Conservation (phyloP, 768 basidiomycete species). For the Sistotremastrum niveocremeum region DNA sequence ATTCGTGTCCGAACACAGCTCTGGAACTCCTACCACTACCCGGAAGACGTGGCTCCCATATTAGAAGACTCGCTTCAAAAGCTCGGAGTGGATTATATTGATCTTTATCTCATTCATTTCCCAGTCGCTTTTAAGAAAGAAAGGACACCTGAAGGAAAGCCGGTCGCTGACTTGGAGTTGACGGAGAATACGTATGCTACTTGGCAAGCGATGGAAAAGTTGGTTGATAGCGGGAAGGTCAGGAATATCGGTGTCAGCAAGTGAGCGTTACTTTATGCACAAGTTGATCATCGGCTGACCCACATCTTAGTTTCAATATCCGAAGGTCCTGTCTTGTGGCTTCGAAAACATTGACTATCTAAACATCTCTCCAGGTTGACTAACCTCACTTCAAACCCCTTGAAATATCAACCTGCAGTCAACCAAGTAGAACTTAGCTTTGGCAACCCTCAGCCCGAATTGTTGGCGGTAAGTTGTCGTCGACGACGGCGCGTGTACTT, state of each 20-base stretch:
- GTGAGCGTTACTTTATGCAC: conserved; percentile 22
- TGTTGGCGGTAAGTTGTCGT: conserved; percentile 37
- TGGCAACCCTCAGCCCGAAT: conserved; percentile 64
- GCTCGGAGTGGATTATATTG: conserved; percentile 58
- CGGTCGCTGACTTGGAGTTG: conserved; percentile 33
- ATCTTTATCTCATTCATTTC: conserved; percentile 76
- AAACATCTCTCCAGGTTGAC: conserved; percentile 27
- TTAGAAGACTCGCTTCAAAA: conserved; percentile 52
- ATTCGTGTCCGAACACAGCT: conserved; percentile 24
- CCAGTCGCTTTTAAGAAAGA: conserved; percentile 55
- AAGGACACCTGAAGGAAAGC: conserved; percentile 20
- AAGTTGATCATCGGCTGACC: background rate
- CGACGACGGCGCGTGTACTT: background rate
- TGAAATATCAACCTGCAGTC: conserved; percentile 49
- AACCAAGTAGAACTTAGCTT: conserved; percentile 74
- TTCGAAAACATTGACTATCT: conserved; percentile 9
- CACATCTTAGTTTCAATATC: conserved; percentile 40
- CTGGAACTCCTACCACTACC: conserved; percentile 67
- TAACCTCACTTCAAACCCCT: conserved; percentile 47
- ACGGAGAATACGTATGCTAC: conserved; percentile 64
- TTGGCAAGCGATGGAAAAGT: conserved; percentile 68
- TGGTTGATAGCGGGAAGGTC: conserved; percentile 65
- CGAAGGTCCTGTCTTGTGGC: conserved; percentile 19
- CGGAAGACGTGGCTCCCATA: conserved; percentile 53
- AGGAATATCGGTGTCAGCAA: conserved; percentile 80